Percentiles rank a stretch among this genome's conserved stretches.
Evolutionary conservation across 2,329 filamentous ascomycete species (phyloP).

Genomic region (Penicillium sp.): DNA sequence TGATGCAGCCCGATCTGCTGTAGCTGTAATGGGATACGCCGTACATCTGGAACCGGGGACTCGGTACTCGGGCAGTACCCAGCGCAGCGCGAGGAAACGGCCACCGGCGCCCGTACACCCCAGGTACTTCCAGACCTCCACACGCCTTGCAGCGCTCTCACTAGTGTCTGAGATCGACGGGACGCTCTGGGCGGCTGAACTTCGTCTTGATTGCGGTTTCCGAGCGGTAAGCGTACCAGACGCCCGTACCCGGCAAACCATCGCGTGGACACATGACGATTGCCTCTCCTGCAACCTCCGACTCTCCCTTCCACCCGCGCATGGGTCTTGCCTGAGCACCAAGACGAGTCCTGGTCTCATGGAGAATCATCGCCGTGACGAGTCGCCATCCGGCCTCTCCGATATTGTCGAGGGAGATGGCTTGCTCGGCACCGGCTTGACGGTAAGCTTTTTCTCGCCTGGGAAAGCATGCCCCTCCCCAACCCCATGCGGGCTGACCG

Average conservation of each 20-base stretch:
- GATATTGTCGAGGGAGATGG: slow-evolving; percentile 44
- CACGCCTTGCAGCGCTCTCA: slow-evolving; percentile 13
- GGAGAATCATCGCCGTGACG: slow-evolving; percentile 48
- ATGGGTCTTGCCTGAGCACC: slow-evolving; percentile 30
- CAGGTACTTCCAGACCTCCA: neutral
- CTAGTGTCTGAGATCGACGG: too few species aligned
- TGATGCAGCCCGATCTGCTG: too few species aligned
- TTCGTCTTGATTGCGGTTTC: neutral
- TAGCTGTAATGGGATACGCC: too few species aligned
- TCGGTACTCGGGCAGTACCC: slow-evolving; percentile 14
- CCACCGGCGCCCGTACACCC: neutral
- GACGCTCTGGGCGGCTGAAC: too few species aligned
- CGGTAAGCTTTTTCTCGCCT: slow-evolving; percentile 36
- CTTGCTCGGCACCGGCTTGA: slow-evolving; percentile 49
- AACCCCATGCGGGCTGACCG: slow-evolving; percentile 8
- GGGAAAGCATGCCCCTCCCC: slow-evolving; percentile 9
- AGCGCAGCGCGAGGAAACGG: slow-evolving; percentile 1
- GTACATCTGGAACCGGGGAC: too few species aligned
- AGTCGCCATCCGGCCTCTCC: slow-evolving; percentile 45
- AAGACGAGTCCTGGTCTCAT: slow-evolving; percentile 31
- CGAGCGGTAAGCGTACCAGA: slow-evolving; percentile 25
- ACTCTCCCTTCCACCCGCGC: slow-evolving; percentile 17
- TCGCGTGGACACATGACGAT: slow-evolving; percentile 30
- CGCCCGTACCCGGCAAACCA: slow-evolving; percentile 33
- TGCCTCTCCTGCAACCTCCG: slow-evolving; percentile 18